These are phyloP conservation scores for Kodamaea alishanica DNA, from an alignment of 1,139 yeast species.

Conservation along the genomic window DNA sequence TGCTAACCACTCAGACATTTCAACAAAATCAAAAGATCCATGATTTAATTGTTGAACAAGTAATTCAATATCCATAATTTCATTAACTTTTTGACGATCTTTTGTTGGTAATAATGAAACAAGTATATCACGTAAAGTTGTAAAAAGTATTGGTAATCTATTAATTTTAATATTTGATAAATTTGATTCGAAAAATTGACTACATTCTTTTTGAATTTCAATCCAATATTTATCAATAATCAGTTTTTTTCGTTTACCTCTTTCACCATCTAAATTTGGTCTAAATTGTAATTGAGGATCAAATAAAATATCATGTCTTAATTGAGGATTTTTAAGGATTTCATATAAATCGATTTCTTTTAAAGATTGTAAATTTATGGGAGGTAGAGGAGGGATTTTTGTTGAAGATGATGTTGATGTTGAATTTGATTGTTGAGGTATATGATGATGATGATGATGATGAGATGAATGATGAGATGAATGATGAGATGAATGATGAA, in stretches of 20 bases:
- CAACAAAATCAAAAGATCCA: conserved; percentile 64
- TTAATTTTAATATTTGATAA: conserved; percentile 33
- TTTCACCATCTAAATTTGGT: conserved; percentile 87
- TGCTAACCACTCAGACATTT: conserved; percentile 68
- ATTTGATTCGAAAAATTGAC: conserved; percentile 30
- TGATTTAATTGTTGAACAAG: conserved; percentile 71
- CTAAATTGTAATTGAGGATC: conserved; percentile 92
- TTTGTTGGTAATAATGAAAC: conserved; percentile 73
- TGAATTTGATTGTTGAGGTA: conserved; percentile 9
- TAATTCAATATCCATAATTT: conserved; percentile 74
- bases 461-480: conserved; percentile 17
- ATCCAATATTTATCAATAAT: conserved; percentile 82
- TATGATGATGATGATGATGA: conserved; percentile 14
- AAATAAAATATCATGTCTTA: conserved; percentile 87
- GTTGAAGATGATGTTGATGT: conserved; percentile 13
- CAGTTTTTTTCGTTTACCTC: conserved; percentile 74
- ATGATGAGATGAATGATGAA: conserved; percentile 13
- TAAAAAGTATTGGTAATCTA: conserved; percentile 63
- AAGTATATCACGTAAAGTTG: conserved; percentile 73
- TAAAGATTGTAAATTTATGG: conserved; percentile 78
- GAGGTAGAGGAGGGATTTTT: conserved; percentile 54
- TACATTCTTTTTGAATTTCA: conserved; percentile 64
- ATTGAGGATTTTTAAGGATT: conserved; percentile 85
- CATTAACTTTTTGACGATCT: conserved; percentile 66
- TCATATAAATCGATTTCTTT: conserved; percentile 87